A percentile compares a stretch with the other conserved stretches of the same genome.
Evolutionary conservation across 768 basidiomycete species (phyloP).

Genomic region (Fistulinella prunicolor): DNA sequence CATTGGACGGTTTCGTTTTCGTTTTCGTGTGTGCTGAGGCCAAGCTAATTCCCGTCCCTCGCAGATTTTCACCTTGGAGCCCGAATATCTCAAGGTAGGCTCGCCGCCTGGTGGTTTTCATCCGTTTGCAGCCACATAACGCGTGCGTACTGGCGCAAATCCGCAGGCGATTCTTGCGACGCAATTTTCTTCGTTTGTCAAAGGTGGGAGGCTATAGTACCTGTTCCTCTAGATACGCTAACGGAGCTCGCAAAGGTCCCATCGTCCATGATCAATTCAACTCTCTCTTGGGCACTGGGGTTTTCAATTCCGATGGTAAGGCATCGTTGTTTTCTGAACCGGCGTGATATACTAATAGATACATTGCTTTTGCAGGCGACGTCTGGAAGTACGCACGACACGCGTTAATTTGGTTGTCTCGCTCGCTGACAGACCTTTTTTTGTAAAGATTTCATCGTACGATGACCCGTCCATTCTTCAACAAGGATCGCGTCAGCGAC

Average conservation of each 20-base stretch:
- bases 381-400: slow-evolving; percentile 36
- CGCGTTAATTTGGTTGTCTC: not conserved
- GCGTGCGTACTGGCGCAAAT: not conserved
- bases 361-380: slow-evolving; percentile 26
- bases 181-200: slow-evolving; percentile 36
- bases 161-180: slow-evolving; percentile 36
- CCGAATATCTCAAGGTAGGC: slow-evolving; percentile 39
- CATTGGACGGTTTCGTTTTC: too few relatives aligned
- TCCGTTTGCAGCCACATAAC: not conserved
- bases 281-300: slow-evolving; percentile 35
- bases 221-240: not conserved
- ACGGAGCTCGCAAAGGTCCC: slow-evolving; percentile 20
- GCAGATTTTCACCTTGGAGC: slow-evolving; percentile 38
- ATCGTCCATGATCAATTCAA: slow-evolving; percentile 24
- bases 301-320: slow-evolving; percentile 42
- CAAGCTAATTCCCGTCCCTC: too few relatives aligned
- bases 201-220: too few relatives aligned
- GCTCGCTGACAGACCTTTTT: not conserved
- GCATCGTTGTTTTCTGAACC: not conserved
- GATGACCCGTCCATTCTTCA: slow-evolving; percentile 45
- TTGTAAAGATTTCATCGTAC: slow-evolving; percentile 39
- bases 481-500: slow-evolving; percentile 36
- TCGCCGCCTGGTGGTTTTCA: not conserved
- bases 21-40: not conserved
- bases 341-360: not conserved